Evolutionary conservation across 2,329 filamentous ascomycete genomes (phyloP).

Genomic region (Pseudogymnoascus sp.): DNA sequence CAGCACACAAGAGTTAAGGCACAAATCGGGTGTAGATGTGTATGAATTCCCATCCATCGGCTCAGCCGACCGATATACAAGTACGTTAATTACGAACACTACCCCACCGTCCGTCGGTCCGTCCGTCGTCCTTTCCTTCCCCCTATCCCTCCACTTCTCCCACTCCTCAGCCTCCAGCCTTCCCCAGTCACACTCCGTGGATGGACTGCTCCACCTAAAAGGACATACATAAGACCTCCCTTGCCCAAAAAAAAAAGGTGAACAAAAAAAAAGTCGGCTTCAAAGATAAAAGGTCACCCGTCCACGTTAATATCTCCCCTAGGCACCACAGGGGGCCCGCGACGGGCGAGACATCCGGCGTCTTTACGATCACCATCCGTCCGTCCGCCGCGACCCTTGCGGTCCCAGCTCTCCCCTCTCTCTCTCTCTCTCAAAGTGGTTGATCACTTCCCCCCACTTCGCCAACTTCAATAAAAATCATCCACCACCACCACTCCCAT

Average conservation of each 20-base stretch:
- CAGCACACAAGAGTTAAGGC: neutral
- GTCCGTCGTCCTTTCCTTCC: neutral
- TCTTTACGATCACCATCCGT: neutral
- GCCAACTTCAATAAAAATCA: neutral
- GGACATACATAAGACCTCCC: neutral
- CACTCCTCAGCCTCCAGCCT: neutral
- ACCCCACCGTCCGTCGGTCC: neutral
- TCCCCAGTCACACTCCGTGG: neutral
- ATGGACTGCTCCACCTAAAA: neutral
- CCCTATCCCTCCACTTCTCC: neutral
- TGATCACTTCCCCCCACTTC: neutral
- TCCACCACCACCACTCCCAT: neutral
- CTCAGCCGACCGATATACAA: conserved; percentile 6
- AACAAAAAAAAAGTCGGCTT: neutral
- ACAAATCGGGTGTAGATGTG: neutral
- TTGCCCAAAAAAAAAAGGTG: neutral
- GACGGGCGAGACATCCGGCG: neutral
- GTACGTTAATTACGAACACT: neutral
- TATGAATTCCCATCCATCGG: conserved; percentile 3
- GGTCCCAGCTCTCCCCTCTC: neutral
- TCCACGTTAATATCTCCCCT: neutral
- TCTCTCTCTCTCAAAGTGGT: neutral
- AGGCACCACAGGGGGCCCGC: neutral
- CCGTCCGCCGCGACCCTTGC: neutral
- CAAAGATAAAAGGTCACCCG: neutral